Conservation (phyloP, 768 basidiomycete species). For the Gloeopeniophorella convolvens region DNA sequence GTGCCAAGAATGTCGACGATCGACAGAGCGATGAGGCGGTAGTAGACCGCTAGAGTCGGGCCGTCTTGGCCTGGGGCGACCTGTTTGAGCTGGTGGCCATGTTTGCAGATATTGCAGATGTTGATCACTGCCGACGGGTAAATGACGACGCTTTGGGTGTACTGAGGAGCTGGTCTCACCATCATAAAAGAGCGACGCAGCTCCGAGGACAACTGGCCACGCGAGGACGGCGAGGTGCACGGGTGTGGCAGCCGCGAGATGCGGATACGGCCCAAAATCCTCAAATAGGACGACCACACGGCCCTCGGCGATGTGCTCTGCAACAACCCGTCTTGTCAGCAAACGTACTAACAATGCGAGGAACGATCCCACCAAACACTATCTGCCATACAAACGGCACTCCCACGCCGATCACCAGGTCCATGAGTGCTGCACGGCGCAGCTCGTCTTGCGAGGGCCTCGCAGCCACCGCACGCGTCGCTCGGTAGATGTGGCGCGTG, state of each 20-base stretch:
- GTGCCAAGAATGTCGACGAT: constrained; percentile 27
- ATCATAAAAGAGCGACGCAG: no score
- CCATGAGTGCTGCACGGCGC: not conserved
- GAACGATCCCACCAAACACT: constrained; percentile 24
- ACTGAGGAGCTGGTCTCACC: no score
- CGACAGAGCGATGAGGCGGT: constrained; percentile 32
- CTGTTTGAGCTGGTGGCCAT: constrained; percentile 25
- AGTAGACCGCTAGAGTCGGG: constrained; percentile 42
- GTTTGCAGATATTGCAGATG: constrained; percentile 24
- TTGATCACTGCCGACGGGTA: no score
- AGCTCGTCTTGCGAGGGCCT: not conserved
- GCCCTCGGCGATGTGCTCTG: constrained; percentile 55
- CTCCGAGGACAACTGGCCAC: no score
- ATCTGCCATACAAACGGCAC: constrained; percentile 24
- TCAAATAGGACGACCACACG: no score
- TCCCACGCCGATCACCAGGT: not conserved
- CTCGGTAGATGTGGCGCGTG: constrained; percentile 27
- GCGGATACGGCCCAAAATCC: no score
- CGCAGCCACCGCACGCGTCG: constrained; percentile 4
- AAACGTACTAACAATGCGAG: not conserved
- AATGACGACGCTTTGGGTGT: no score
- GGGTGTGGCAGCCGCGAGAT: no score
- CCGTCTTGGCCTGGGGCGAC: constrained; percentile 23
- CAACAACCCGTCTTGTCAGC: no score
- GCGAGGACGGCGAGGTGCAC: no score